These are phyloP conservation scores for Fusarium abutilonis DNA, from an alignment of 2,329 filamentous ascomycete species.

Conservation along the genomic window DNA sequence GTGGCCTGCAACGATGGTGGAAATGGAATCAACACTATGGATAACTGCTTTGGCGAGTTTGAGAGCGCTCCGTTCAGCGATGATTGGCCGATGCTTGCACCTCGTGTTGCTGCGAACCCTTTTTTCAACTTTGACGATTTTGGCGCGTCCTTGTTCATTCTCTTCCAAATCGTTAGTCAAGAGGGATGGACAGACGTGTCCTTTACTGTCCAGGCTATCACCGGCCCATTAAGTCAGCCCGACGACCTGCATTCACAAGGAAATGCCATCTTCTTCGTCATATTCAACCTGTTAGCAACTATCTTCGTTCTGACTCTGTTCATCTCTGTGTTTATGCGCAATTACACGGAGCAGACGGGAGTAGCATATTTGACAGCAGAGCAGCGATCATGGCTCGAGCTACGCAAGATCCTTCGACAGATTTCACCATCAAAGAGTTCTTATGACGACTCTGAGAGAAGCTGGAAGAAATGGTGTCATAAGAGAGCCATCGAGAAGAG, in stretches of 20 bases:
- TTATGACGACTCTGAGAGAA: constrained; percentile 77
- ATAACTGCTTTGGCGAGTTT: constrained; percentile 87
- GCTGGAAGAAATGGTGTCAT: constrained; percentile 94
- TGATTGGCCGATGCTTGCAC: constrained; percentile 83
- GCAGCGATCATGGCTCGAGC: constrained; percentile 94
- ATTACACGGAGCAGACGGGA: constrained; percentile 98
- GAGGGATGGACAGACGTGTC: constrained; percentile 98
- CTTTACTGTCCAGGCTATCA: constrained; percentile 83
- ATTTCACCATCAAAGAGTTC: constrained; percentile 95
- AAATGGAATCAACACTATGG: constrained; percentile 66
- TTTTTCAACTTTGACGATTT: constrained; percentile 97
- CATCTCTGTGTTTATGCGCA: constrained; percentile 99
- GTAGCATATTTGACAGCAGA: constrained; percentile 96
- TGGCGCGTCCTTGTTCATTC: constrained; percentile 89
- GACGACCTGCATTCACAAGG: constrained; percentile 74
- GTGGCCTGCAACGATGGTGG: constrained; percentile 75
- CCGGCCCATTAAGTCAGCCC: constrained; percentile 78
- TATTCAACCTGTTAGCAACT: constrained; percentile 95
- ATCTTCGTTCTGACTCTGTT: constrained; percentile 98
- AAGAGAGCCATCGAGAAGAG: constrained; percentile 93
- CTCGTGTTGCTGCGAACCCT: constrained; percentile 81
- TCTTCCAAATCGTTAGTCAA: constrained; percentile 98
- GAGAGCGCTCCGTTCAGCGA: constrained; percentile 75
- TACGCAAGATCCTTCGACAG: constrained; percentile 89
- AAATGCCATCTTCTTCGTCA: constrained; percentile 92